These are phyloP conservation scores for Claviceps digitariae DNA, from an alignment of 2,329 filamentous ascomycete genomes.

Conservation along the genomic window DNA sequence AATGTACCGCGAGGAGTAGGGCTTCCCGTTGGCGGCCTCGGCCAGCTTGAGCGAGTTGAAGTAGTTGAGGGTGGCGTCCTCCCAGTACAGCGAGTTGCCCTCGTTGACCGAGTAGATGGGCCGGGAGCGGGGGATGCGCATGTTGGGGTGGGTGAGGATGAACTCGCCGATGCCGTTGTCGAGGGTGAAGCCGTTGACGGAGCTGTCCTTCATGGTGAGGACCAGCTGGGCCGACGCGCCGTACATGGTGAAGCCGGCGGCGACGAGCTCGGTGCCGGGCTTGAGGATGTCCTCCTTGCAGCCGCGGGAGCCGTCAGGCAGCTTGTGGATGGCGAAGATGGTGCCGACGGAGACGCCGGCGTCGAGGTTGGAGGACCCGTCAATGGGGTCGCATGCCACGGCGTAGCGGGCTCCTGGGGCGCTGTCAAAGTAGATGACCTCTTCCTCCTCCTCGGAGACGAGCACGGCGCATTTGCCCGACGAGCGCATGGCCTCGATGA, in stretches of 20 bases:
- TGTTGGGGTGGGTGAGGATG: constrained; percentile 92
- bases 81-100: constrained; percentile 96
- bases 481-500: constrained; percentile 87
- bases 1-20: constrained; percentile 91
- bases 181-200: constrained; percentile 94
- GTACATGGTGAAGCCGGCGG: constrained; percentile 99
- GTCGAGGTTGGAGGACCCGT: constrained; percentile 94
- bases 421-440: constrained; percentile 75
- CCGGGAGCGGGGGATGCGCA: constrained; percentile 68
- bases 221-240: constrained; percentile 92
- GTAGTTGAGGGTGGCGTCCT: constrained; percentile 74
- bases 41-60: constrained; percentile 81
- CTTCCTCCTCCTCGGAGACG: constrained; percentile 96
- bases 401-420: constrained; percentile 72
- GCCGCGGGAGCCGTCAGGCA: constrained; percentile 60
- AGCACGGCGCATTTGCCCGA: constrained; percentile 82
- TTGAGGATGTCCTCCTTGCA: constrained; percentile 76
- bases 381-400: constrained; percentile 94
- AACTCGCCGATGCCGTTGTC: constrained; percentile 96
- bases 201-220: constrained; percentile 86
- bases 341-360: constrained; percentile 96
- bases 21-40: constrained; percentile 54
- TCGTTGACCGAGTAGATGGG: constrained; percentile 97
- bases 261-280: constrained; percentile 82
- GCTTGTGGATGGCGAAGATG: constrained; percentile 89